Conservation (phyloP, 2,329 filamentous ascomycete species). For the Penicillium sp. region DNA sequence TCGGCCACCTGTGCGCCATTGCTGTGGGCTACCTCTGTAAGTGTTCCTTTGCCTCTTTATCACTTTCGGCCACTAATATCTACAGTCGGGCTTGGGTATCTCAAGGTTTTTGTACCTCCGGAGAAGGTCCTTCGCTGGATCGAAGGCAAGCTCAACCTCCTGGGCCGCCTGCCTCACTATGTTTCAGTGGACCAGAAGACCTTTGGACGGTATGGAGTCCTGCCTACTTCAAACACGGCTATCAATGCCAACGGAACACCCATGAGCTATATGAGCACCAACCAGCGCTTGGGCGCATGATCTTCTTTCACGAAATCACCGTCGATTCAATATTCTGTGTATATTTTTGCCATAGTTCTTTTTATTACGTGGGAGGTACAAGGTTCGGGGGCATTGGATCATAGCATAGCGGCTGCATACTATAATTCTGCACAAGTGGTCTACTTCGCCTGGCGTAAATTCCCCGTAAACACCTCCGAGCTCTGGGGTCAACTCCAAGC, state of each 20-base stretch:
- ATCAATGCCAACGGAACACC: slow-evolving; percentile 36
- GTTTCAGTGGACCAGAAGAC: slow-evolving; percentile 95
- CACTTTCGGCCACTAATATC: slow-evolving; percentile 7
- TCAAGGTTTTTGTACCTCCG: slow-evolving; percentile 84
- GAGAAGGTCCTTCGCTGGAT: slow-evolving; percentile 86
- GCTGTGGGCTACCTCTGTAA: slow-evolving; percentile 80
- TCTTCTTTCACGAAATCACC: background rate
- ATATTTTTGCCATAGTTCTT: slow-evolving; percentile 29
- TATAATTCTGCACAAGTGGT: slow-evolving; percentile 32
- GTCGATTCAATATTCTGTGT: slow-evolving; percentile 27
- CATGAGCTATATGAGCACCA: slow-evolving; percentile 60
- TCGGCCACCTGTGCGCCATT: slow-evolving; percentile 85
- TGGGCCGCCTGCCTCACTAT: slow-evolving; percentile 83
- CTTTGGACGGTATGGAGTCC: slow-evolving; percentile 84
- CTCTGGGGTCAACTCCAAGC: slow-evolving; percentile 14
- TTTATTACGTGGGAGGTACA: slow-evolving; percentile 8
- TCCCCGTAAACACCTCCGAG: slow-evolving; percentile 23
- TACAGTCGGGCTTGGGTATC: slow-evolving; percentile 77
- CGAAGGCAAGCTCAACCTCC: slow-evolving; percentile 81
- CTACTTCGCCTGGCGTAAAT: slow-evolving; percentile 33
- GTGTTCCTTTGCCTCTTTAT: slow-evolving; percentile 30
- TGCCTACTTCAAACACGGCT: slow-evolving; percentile 58
- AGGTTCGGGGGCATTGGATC: slow-evolving; percentile 5
- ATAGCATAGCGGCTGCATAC: slow-evolving; percentile 24
- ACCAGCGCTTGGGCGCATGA: slow-evolving; percentile 69